A percentile compares a stretch with the other conserved stretches of the same genome.
Conservation (phyloP, 305 asterid genomes). For the Lippia alba region DNA sequence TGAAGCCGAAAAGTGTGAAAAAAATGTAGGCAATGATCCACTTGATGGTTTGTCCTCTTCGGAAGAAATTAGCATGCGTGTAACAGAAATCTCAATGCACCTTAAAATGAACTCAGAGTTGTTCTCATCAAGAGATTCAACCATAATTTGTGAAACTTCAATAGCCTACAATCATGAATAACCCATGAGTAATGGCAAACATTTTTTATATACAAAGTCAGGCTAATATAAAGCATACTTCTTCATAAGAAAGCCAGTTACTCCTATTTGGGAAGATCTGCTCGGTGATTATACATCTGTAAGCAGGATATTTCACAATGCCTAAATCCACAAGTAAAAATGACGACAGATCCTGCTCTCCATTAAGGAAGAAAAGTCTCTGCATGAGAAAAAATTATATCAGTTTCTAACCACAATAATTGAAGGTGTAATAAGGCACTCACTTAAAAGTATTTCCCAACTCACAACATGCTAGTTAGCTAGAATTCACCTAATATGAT, state of each 20-base stretch:
- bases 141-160: conserved; percentile 89
- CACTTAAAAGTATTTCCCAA: neutral
- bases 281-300: conserved; percentile 71
- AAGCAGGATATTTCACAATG: conserved; percentile 82
- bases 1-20: conserved; percentile 72
- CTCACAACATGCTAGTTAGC: neutral
- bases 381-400: conserved; percentile 45
- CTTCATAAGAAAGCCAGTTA: conserved; percentile 82
- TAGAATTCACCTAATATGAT: neutral
- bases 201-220: conserved; percentile 12
- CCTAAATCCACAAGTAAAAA: conserved; percentile 92
- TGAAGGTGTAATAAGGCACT: conserved; percentile 14
- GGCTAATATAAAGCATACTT: conserved; percentile 54
- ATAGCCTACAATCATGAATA: conserved; percentile 64
- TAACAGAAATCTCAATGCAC: conserved; percentile 73
- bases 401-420: conserved; percentile 29
- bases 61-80: conserved; percentile 49
- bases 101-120: conserved; percentile 61
- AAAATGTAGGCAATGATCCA: conserved; percentile 55
- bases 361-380: conserved; percentile 98
- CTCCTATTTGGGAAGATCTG: conserved; percentile 65
- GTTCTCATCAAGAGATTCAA: conserved; percentile 72
- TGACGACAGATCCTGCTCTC: conserved; percentile 89
- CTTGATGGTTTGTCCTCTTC: conserved; percentile 49
- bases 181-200: conserved; percentile 24